A percentile compares a stretch with the other conserved stretches of the same genome.
Evolutionary conservation across 148 eudicot species (phyloP).

Genomic region (Salicornia ramosissima): DNA sequence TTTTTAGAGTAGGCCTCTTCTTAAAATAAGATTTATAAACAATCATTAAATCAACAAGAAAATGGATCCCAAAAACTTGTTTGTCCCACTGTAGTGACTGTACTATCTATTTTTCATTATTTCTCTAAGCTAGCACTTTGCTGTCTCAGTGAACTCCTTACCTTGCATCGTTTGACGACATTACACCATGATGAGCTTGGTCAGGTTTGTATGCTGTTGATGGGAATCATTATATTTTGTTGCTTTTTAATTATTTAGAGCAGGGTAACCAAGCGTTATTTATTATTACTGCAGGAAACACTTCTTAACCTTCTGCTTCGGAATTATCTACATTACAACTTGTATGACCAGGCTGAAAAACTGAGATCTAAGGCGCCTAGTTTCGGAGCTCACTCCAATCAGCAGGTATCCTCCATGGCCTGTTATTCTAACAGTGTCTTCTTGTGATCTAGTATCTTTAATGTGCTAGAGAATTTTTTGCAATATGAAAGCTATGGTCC

Average conservation of each 20-base stretch:
- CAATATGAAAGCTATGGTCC: background rate
- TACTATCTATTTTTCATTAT: background rate
- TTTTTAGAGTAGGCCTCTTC: background rate
- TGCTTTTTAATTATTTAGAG: background rate
- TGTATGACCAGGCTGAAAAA: constrained; percentile 96
- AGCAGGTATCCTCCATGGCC: constrained; percentile 54
- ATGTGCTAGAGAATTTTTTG: background rate
- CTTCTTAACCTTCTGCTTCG: constrained; percentile 88
- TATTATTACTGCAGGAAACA: constrained; percentile 64
- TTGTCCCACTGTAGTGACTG: background rate
- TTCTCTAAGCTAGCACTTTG: constrained; percentile 14
- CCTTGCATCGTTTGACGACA: constrained; percentile 86
- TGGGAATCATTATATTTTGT: background rate
- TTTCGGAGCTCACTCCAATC: constrained; percentile 96
- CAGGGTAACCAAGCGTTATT: background rate
- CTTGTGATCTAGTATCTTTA: background rate
- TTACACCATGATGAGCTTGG: constrained; percentile 96
- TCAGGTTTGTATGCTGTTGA: constrained; percentile 53
- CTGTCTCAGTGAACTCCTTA: constrained; percentile 65
- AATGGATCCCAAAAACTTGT: background rate
- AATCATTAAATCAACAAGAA: background rate
- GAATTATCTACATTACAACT: constrained; percentile 89
- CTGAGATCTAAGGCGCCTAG: constrained; percentile 97
- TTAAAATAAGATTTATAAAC: background rate
- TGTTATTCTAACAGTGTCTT: background rate